Evolutionary conservation across 2,329 filamentous ascomycete species (phyloP), one percentile per base, ranked within the genome.

Genomic region (Aspergillus terreus): DNA sequence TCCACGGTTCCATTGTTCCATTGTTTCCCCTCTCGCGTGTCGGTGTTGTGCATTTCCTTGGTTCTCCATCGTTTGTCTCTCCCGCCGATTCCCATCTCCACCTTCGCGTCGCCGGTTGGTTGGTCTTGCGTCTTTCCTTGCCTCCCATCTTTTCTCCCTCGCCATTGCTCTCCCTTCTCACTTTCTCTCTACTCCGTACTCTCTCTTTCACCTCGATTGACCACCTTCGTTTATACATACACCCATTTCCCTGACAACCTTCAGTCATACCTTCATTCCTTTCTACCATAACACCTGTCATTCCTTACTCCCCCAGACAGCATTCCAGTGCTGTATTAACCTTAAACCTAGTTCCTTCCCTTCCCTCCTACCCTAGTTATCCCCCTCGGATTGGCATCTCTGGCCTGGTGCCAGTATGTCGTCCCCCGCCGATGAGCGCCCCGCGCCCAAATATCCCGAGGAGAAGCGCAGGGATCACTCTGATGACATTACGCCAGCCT

Each of bases 401-500:
- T 43, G 46, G 46, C 46, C 46, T 49, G 46, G 63, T 56, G 61
- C 63, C 62, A 60, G 52, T 44, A 74, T 74, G 71, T 65, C 70
- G 23, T 66, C 64, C 43, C 68, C 71, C 4, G 52, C 59, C 6
- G 59, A 68, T 40, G 68, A 71, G 51, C 56, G 49, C 32, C 61
- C 63, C 27, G 58, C 56, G 15, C 56, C 63, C 10, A 59, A 63
- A 35, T 49, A 64, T 15, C 52, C 55, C n/a, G 57, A 67, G 11
- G 50, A 63, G 44, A 63, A 62, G 58, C 65, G 55, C 49, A 63
- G 58, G 51, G 54, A 47, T 12, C 61, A 60, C 2, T 53, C 54
- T 2, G 60, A 62, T 15, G 61, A 69, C 49, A 57, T 59, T 43
- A 60, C 61, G 4, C 62, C 60, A 1, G 54, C 55, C 40, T 66